phyloP scores from a whole-genome alignment of 2,329 filamentous ascomycete genomes.

The Pleoardoris graminearum region DNA sequence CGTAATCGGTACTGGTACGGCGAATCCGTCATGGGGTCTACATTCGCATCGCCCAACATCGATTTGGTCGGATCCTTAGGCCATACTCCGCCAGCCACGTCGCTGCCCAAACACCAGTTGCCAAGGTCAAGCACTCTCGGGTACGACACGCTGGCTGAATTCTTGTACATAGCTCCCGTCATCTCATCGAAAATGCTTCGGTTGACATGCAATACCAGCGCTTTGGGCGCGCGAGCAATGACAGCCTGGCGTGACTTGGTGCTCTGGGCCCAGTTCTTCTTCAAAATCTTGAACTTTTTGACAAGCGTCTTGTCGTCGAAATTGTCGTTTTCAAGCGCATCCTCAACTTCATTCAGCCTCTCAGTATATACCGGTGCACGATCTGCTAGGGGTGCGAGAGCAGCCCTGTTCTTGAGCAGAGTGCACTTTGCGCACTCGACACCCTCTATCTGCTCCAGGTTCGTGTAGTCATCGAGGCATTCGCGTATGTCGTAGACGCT shows the following conservation, averaged over 20 bases:
- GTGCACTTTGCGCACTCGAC: slow-evolving; percentile 94
- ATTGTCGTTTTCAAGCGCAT: slow-evolving; percentile 76
- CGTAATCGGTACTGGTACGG: slow-evolving; percentile 70
- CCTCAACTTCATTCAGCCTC: slow-evolving; percentile 67
- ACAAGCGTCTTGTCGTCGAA: slow-evolving; percentile 62
- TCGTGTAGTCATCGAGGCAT: slow-evolving; percentile 81
- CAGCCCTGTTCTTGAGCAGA: slow-evolving; percentile 61
- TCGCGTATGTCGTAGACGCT: slow-evolving; percentile 71
- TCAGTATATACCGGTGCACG: slow-evolving; percentile 51
- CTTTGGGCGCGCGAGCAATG: slow-evolving; percentile 78
- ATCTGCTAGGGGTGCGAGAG: slow-evolving; percentile 25
- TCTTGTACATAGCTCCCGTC: slow-evolving; percentile 81
- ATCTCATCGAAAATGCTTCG: slow-evolving; percentile 86
- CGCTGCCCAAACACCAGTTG: slow-evolving; percentile 79
- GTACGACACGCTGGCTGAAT: slow-evolving; percentile 77
- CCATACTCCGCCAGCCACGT: slow-evolving; percentile 65
- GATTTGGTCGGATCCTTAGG: slow-evolving; percentile 67
- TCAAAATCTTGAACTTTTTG: slow-evolving; percentile 51
- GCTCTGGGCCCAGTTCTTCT: slow-evolving; percentile 70
- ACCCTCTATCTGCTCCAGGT: slow-evolving; percentile 81
- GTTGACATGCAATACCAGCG: slow-evolving; percentile 85
- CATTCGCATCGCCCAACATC: slow-evolving; percentile 67
- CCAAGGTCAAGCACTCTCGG: slow-evolving; percentile 74
- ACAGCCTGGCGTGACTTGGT: slow-evolving; percentile 91
- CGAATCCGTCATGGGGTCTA: slow-evolving; percentile 40